These are phyloP conservation scores for Penicillium sp. DNA, from an alignment of 2,329 filamentous ascomycete species.

Conservation along the genomic window DNA sequence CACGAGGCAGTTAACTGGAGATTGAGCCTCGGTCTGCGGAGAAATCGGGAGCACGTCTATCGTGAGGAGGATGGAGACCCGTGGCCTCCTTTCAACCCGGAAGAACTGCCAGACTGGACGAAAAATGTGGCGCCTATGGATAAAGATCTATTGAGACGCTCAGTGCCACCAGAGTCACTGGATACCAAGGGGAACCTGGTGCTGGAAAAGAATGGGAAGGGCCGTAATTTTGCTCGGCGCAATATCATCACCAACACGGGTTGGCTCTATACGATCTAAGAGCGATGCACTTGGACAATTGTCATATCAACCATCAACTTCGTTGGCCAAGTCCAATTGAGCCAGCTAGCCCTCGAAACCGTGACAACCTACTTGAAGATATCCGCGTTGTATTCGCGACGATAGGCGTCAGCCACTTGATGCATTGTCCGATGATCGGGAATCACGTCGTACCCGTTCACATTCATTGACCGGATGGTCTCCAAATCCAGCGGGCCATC, in stretches of 20 bases:
- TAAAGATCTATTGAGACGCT: constrained; percentile 4
- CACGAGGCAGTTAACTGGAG: constrained; percentile 29
- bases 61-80: constrained; percentile 24
- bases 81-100: constrained; percentile 24
- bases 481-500: constrained; percentile 27
- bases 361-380: constrained; percentile 17
- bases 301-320: background rate
- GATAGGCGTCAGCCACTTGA: constrained; percentile 31
- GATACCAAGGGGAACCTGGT: constrained; percentile 21
- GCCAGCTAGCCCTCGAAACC: background rate
- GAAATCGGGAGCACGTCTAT: constrained; percentile 26
- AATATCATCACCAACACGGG: constrained; percentile 31
- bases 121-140: constrained; percentile 19
- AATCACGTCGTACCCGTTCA: constrained; percentile 30
- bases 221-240: constrained; percentile 21
- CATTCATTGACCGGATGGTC: constrained; percentile 29
- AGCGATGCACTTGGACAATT: background rate
- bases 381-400: constrained; percentile 26
- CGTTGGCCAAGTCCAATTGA: background rate
- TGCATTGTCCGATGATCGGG: constrained; percentile 33
- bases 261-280: constrained; percentile 29
- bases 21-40: constrained; percentile 27
- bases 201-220: constrained; percentile 22
- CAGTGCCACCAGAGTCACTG: constrained; percentile 14
- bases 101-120: constrained; percentile 22